Evolutionary conservation across 179 eudicot species (phyloP).

Genomic region (Corrigiola litoralis): DNA sequence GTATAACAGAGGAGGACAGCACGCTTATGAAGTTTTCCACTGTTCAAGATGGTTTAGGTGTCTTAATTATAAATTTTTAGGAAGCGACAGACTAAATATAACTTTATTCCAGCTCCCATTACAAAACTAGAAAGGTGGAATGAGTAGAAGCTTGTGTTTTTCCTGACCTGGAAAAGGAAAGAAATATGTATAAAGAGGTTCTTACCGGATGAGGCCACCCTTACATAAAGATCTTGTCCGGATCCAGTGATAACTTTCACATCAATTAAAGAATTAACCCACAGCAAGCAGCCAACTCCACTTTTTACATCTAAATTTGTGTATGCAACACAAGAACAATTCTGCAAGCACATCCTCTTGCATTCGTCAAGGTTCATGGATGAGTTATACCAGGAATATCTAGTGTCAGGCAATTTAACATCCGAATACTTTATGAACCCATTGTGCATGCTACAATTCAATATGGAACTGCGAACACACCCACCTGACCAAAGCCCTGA

Average conservation of each 20-base stretch:
- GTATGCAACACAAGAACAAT: constrained; percentile 43
- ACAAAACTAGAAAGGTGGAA: too few species aligned
- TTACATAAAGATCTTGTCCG: constrained; percentile 20
- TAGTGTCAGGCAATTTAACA: constrained; percentile 35
- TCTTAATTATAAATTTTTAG: too few species aligned
- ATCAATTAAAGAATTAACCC: constrained; percentile 33
- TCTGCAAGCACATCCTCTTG: constrained; percentile 22
- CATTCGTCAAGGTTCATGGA: constrained; percentile 33
- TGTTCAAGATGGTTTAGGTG: too few species aligned
- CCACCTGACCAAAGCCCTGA: constrained; percentile 41
- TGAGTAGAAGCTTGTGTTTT: too few species aligned
- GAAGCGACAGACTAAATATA: too few species aligned
- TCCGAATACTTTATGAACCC: constrained; percentile 23
- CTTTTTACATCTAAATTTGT: constrained; percentile 19
- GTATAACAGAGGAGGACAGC: too few species aligned
- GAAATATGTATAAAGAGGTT: neutral
- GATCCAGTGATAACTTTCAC: constrained; percentile 7
- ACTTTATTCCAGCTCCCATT: too few species aligned
- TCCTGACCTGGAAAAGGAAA: too few species aligned
- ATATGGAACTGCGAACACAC: constrained; percentile 28
- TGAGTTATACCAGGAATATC: constrained; percentile 16
- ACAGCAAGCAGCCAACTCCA: constrained; percentile 40
- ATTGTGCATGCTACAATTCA: constrained; percentile 27
- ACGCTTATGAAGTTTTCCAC: too few species aligned
- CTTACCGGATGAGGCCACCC: constrained; percentile 14